A percentile compares a stretch with the other conserved stretches of the same genome.
Conservation (phyloP, 2,329 filamentous ascomycete species). For the Penicillium palitans region DNA sequence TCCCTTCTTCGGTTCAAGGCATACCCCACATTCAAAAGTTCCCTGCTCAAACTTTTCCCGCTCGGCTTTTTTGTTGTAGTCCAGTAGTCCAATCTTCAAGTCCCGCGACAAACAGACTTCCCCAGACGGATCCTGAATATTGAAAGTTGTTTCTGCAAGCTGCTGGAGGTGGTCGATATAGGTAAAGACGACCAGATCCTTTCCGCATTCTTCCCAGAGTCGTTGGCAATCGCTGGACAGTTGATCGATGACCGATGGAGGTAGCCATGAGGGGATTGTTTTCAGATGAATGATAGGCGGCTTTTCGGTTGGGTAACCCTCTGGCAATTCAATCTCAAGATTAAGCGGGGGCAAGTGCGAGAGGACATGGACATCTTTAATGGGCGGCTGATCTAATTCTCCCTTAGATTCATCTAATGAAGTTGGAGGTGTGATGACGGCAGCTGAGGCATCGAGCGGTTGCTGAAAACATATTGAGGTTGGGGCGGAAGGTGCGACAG, state of each 20-base stretch:
- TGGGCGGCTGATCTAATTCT: constrained; percentile 21
- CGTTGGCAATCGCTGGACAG: constrained; percentile 50
- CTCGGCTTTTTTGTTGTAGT: constrained; percentile 74
- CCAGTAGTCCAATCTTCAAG: constrained; percentile 69
- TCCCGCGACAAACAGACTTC: constrained; percentile 51
- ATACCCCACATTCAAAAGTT: constrained; percentile 86
- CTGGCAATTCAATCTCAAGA: constrained; percentile 54
- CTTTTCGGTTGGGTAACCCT: constrained; percentile 55
- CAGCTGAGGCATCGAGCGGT: constrained; percentile 35
- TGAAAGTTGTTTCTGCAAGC: constrained; percentile 57
- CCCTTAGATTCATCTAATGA: constrained; percentile 39
- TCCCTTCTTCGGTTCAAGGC: constrained; percentile 90
- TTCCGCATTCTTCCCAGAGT: constrained; percentile 62
- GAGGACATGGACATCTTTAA: constrained; percentile 48
- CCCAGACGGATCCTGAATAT: constrained; percentile 42
- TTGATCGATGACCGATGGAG: constrained; percentile 43
- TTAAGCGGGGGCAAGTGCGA: constrained; percentile 58
- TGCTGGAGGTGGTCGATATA: constrained; percentile 64
- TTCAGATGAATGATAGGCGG: constrained; percentile 54
- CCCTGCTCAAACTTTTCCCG: constrained; percentile 74
- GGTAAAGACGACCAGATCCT: constrained; percentile 57
- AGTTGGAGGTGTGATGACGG: constrained; percentile 44
- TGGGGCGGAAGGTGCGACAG: constrained; percentile 56
- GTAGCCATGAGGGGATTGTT: constrained; percentile 56
- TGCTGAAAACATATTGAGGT: constrained; percentile 49